A percentile compares a stretch with the other conserved stretches of the same genome.
These are phyloP conservation scores for Wickerhamiella bombiphila DNA, from an alignment of 805 yeast species.

Conservation along the genomic window DNA sequence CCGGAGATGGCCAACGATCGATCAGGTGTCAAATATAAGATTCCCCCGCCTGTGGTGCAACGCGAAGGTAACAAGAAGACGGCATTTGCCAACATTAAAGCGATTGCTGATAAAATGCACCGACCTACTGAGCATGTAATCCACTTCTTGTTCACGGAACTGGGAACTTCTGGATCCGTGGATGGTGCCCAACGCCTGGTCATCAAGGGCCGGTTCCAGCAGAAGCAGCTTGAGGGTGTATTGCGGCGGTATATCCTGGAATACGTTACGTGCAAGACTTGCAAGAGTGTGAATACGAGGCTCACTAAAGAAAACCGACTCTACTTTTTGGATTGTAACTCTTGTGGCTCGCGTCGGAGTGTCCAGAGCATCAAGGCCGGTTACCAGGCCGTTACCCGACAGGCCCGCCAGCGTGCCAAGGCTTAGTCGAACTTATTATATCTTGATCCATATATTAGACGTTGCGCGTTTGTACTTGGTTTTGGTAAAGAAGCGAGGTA, in stretches of 20 bases:
- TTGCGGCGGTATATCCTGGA: conserved; percentile 92
- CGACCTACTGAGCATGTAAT: conserved; percentile 95
- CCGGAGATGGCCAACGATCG: conserved; percentile 98
- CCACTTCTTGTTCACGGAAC: conserved; percentile 91
- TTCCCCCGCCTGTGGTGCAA: conserved; percentile 93
- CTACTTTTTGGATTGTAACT: conserved; percentile 93
- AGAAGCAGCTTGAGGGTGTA: conserved; percentile 92
- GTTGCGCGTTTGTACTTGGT: not conserved
- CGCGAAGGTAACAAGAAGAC: conserved; percentile 98
- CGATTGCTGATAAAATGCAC: conserved; percentile 83
- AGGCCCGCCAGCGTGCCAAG: conserved; percentile 17
- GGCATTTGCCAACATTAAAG: conserved; percentile 88
- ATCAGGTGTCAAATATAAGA: conserved; percentile 79
- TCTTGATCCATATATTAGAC: not conserved
- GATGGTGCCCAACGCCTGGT: conserved; percentile 96
- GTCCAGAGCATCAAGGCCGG: conserved; percentile 97
- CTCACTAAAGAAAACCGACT: conserved; percentile 94
- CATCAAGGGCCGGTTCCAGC: conserved; percentile 96
- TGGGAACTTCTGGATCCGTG: conserved; percentile 98
- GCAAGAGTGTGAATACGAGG: conserved; percentile 94
- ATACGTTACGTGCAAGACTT: conserved; percentile 96
- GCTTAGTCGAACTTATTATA: conserved; percentile 1
- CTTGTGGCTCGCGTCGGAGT: conserved; percentile 95
- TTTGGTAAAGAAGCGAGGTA: no score
- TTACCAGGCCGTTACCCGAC: conserved; percentile 68